A percentile compares a stretch with the other conserved stretches of the same genome.
phyloP scores from a whole-genome alignment of 495 filamentous ascomycete genomes.

The Podospora comata region DNA sequence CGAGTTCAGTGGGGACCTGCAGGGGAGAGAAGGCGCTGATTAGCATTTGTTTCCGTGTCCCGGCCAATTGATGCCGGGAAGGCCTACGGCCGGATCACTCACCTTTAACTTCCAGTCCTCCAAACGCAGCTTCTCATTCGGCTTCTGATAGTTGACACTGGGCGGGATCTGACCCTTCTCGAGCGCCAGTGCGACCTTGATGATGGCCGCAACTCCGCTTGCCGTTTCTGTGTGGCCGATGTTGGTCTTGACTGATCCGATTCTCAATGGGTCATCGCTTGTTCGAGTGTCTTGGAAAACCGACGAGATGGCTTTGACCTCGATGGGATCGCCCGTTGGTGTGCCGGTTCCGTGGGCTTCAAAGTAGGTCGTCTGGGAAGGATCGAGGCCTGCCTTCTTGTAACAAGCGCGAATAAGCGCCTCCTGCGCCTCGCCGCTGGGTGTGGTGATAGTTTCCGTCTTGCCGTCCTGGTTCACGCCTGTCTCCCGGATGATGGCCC shows the following conservation, averaged over 20 bases:
- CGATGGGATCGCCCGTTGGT: constrained; percentile 55
- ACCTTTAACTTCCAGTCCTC: constrained; percentile 41
- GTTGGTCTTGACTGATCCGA: constrained; percentile 44
- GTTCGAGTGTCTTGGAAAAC: constrained; percentile 37
- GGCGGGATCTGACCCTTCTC: constrained; percentile 47
- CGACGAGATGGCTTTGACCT: constrained; percentile 45
- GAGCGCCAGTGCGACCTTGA: constrained; percentile 42
- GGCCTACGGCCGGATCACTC: not conserved
- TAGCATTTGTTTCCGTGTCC: not conserved
- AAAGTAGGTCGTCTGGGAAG: constrained; percentile 42
- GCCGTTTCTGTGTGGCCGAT: constrained; percentile 44
- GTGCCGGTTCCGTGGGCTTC: constrained; percentile 59
- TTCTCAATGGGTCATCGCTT: constrained; percentile 36
- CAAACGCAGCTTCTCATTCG: constrained; percentile 40
- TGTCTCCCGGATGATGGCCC: constrained; percentile 57
- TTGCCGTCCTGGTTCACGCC: constrained; percentile 58
- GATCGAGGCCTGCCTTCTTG: constrained; percentile 42
- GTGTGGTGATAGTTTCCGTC: constrained; percentile 43
- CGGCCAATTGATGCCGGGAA: not conserved
- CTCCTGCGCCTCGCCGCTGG: constrained; percentile 51
- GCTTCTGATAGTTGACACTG: constrained; percentile 40
- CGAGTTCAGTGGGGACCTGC: constrained; percentile 23
- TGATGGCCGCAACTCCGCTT: constrained; percentile 44
- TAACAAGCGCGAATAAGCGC: constrained; percentile 51
- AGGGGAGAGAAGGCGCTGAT: not conserved